Conservation (phyloP, 2,329 filamentous ascomycete species). For the Plectosphaerella plurivora region DNA sequence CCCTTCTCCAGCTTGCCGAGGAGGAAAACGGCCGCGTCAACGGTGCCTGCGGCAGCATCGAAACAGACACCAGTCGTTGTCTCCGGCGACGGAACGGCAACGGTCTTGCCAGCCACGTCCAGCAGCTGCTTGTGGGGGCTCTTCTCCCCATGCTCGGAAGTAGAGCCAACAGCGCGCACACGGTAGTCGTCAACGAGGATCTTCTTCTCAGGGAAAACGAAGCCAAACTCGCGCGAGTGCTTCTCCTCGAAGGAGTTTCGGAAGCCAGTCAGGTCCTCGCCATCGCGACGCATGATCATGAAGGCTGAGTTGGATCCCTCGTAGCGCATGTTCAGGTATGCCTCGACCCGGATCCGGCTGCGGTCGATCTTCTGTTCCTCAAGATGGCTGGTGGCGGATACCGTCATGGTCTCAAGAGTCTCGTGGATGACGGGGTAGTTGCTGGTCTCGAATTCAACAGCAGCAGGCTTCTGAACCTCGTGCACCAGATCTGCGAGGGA, state of each 20-base stretch:
- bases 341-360: slow-evolving; percentile 33
- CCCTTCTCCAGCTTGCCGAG: slow-evolving; percentile 17
- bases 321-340: slow-evolving; percentile 38
- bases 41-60: not conserved
- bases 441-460: slow-evolving; percentile 17
- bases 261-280: slow-evolving; percentile 44
- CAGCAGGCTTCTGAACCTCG: slow-evolving; percentile 30
- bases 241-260: slow-evolving; percentile 64
- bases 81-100: slow-evolving; percentile 1
- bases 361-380: slow-evolving; percentile 22
- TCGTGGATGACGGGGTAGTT: slow-evolving; percentile 13
- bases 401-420: slow-evolving; percentile 24
- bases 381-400: slow-evolving; percentile 20
- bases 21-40: slow-evolving; percentile 14
- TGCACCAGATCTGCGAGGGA: slow-evolving; percentile 39
- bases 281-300: slow-evolving; percentile 23
- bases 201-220: slow-evolving; percentile 38
- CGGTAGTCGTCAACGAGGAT: slow-evolving; percentile 14
- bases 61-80: slow-evolving; percentile 13
- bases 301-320: slow-evolving; percentile 36
- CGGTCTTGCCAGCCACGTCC: slow-evolving; percentile 4
- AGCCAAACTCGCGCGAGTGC: slow-evolving; percentile 72
- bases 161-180: slow-evolving; percentile 10
- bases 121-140: slow-evolving; percentile 10
- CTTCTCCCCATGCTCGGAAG: slow-evolving; percentile 9